These are phyloP conservation scores for Paramecium biaurelia DNA, from an alignment of 73 alveolate genomes.

Conservation along the genomic window DNA sequence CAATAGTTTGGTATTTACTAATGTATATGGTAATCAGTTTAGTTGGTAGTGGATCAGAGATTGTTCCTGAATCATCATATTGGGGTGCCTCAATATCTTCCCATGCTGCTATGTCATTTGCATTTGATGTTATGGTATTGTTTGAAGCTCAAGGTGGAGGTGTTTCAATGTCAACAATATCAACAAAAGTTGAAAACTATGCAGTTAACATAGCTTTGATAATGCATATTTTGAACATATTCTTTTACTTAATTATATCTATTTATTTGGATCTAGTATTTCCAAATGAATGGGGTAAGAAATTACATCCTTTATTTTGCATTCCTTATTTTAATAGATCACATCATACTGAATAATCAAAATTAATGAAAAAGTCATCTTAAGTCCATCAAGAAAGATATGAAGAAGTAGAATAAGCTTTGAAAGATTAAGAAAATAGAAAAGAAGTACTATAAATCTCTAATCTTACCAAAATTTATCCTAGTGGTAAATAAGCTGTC, in stretches of 20 bases:
- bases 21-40: conserved; percentile 76
- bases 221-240: conserved; percentile 67
- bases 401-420: conserved; percentile 61
- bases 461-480: conserved; percentile 74
- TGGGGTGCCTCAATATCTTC: conserved; percentile 75
- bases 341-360: background rate
- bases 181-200: conserved; percentile 61
- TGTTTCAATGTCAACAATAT: conserved; percentile 64
- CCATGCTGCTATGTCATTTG: conserved; percentile 75
- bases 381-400: conserved; percentile 39
- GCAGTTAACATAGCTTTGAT: conserved; percentile 56
- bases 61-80: conserved; percentile 57
- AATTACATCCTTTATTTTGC: conserved; percentile 75
- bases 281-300: conserved; percentile 80
- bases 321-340: conserved; percentile 61
- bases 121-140: conserved; percentile 70
- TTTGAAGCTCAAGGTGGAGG: conserved; percentile 73
- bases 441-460: conserved; percentile 73
- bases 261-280: conserved; percentile 75
- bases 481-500: conserved; percentile 89
- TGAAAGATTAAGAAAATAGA: conserved; percentile 70
- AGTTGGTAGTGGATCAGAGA: conserved; percentile 64
- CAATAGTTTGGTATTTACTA: conserved; percentile 76
- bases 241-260: conserved; percentile 67
- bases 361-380: conserved; percentile 37